Percentiles rank a stretch among this genome's conserved stretches.
Evolutionary conservation across 306 rosid genomes (phyloP).

Genomic region (Cotoneaster glaucophyllus): DNA sequence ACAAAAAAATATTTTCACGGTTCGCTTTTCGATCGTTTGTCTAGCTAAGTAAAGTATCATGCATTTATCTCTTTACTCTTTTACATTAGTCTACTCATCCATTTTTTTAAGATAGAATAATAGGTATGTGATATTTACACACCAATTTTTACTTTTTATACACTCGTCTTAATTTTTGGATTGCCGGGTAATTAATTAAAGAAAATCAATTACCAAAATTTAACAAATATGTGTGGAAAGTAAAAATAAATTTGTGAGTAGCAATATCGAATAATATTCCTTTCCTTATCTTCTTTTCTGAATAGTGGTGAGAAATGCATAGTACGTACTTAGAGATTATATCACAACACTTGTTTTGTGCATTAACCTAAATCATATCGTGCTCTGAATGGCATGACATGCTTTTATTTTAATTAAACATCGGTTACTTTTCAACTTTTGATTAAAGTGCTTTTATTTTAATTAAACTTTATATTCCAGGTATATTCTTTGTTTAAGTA

Average conservation of each 20-base stretch:
- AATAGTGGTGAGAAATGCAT: not conserved
- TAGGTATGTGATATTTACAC: too few relatives aligned
- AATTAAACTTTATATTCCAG: too few relatives aligned
- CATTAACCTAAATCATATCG: not conserved
- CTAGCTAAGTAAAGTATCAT: not conserved
- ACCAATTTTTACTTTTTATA: too few relatives aligned
- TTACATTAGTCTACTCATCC: not conserved
- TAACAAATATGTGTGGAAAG: too few relatives aligned
- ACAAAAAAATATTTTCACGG: not conserved
- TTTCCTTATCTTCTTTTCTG: not conserved
- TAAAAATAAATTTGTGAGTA: too few relatives aligned
- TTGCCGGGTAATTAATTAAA: too few relatives aligned
- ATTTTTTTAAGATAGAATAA: not conserved
- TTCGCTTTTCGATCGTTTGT: not conserved
- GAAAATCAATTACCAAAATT: too few relatives aligned
- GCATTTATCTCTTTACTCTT: not conserved
- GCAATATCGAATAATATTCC: not conserved
- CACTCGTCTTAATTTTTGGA: too few relatives aligned
- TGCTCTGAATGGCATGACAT: not conserved
- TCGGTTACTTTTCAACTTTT: too few relatives aligned
- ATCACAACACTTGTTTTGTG: not conserved
- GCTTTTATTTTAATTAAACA: too few relatives aligned
- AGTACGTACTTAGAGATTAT: not conserved
- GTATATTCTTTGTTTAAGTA: too few relatives aligned
- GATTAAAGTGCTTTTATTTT: too few relatives aligned